Evolutionary conservation across 306 rosid genomes (phyloP), one percentile per base, ranked within the genome.

Genomic region (Macrotyloma uniflorum): DNA sequence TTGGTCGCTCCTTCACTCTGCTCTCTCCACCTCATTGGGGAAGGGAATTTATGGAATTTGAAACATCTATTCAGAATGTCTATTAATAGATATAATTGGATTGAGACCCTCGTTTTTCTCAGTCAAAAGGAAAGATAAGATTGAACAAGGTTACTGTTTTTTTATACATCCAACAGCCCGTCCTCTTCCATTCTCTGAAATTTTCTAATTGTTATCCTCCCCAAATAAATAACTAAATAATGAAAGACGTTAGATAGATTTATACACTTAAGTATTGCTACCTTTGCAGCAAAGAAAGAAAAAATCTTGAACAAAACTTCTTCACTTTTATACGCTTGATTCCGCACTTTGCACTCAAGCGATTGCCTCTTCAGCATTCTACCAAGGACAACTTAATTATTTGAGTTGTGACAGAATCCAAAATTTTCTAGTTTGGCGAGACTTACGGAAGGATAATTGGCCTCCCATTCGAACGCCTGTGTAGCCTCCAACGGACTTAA

Each of bases 401-500:
- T 40, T 79, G 79, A 20, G 13, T 63, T 75, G 47, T 1, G 20
- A 57, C 26, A 43, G 45, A 49, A 3, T 69, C 46, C 46, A 1
- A 58, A 62, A 70, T 46, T 23, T 59, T 8, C 18, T 51, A 2
- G 19, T 64, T 55, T 5, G 18, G 45, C 35, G 23, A 62, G n/a
- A 36, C 6, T 23, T 3, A 1, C 1, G 49, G 35, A 50, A 45
- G 36, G 63, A 33, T 63, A 32, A 62, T 32, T 33, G 23, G 3
- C 33, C 15, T 49, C 10, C 74, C 74, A 20, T 49, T 7, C 24
- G 20, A n/a, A 12, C 15, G 42, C 22, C 53, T 28, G 9, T 61
- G 43, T 42, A 78, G 63, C 70, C 62, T 70, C 46, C 46, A 59
- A 71, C 59, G 54, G 43, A 35, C 83, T 16, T 61, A 47, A 61